Evolutionary conservation across 2,329 filamentous ascomycete species (phyloP).

Genomic region (Arthroderma uncinatum): DNA sequence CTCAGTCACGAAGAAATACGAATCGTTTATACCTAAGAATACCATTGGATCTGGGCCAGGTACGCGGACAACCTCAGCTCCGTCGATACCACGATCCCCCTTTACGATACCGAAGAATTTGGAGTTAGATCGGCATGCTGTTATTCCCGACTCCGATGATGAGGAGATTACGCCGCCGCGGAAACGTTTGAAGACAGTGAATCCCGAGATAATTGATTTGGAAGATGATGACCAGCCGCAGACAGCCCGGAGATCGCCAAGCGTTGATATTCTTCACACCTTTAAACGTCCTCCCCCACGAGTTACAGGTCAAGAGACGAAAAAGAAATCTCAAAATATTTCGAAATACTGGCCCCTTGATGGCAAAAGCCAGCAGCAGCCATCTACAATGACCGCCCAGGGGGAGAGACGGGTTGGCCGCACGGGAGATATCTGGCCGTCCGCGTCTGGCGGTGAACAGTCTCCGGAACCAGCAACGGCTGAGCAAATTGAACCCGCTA

Average conservation of each 20-base stretch:
- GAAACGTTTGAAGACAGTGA: neutral
- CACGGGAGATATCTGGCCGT: neutral
- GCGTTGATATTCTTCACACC: neutral
- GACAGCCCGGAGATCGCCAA: neutral
- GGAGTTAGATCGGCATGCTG: neutral
- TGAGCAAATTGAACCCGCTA: neutral
- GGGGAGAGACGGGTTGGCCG: neutral
- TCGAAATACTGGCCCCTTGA: neutral
- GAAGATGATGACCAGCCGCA: neutral
- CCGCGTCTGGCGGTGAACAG: neutral
- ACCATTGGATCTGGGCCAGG: neutral
- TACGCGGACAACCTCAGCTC: neutral
- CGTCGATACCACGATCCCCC: neutral
- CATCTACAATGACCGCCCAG: neutral
- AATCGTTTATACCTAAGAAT: slow-evolving; percentile 1
- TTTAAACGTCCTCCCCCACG: neutral
- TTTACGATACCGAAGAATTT: neutral
- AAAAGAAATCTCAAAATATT: neutral
- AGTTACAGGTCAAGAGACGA: neutral
- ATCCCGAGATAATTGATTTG: neutral
- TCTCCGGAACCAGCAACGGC: neutral
- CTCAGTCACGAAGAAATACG: neutral
- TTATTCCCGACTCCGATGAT: neutral
- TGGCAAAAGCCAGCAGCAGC: neutral
- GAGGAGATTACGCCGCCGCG: neutral